Conservation (phyloP, 2,329 filamentous ascomycete genomes). For the Claviceps purpurea region DNA sequence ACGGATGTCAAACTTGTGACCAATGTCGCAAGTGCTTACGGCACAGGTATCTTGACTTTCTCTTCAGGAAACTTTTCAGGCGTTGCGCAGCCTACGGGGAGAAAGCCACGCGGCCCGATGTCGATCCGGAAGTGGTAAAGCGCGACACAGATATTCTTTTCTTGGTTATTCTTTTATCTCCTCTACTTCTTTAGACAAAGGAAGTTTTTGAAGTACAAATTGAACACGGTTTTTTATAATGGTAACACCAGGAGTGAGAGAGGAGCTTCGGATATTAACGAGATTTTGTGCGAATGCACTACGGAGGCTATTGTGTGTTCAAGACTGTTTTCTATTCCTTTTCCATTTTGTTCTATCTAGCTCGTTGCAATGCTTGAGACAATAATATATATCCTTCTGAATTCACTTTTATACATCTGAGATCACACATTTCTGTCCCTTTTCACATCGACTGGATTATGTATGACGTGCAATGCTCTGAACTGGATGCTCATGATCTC, state of each 20-base stretch:
- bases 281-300: neutral
- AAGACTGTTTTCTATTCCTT: neutral
- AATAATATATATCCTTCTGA: no score
- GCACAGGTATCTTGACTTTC: constrained; percentile 22
- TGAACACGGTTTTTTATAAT: no score
- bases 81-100: neutral
- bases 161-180: no score
- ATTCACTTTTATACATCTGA: no score
- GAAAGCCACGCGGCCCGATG: neutral
- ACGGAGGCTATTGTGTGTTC: constrained; percentile 1
- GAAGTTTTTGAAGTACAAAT: no score
- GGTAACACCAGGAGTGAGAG: no score
- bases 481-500: no score
- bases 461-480: no score
- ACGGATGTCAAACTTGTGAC: constrained; percentile 12
- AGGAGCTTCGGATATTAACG: neutral
- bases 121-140: constrained; percentile 2
- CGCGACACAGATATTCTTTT: neutral
- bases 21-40: constrained; percentile 21
- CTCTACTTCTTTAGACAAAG: no score
- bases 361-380: neutral
- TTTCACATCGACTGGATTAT: no score
- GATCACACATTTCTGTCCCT: no score
- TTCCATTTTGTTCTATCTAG: neutral
- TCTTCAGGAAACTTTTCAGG: neutral